Conservation (phyloP, 2,329 filamentous ascomycete genomes). For the Clonostachys byssicola region DNA sequence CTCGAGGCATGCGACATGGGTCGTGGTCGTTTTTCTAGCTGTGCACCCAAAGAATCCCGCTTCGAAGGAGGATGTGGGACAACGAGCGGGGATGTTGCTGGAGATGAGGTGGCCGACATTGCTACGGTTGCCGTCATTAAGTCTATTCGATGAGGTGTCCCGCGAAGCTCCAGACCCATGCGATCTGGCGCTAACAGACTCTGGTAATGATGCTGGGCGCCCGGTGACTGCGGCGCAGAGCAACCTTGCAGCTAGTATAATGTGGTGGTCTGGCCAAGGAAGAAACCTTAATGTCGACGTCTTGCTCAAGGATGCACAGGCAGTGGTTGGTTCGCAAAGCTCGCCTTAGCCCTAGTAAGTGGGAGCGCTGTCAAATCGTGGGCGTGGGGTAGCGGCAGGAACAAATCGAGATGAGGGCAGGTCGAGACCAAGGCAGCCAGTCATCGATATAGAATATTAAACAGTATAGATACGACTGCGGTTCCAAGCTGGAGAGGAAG, state of each 20-base stretch:
- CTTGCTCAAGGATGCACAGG: no score
- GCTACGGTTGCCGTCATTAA: not conserved
- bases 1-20: constrained; percentile 75
- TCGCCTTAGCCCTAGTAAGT: no score
- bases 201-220: no score
- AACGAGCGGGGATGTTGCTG: constrained; percentile 1
- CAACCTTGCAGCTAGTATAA: not conserved
- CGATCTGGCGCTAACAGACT: no score
- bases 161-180: not conserved
- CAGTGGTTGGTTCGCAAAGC: no score
- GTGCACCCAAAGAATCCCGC: not conserved
- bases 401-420: not conserved
- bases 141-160: not conserved
- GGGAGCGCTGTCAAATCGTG: no score
- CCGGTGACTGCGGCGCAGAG: not conserved
- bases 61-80: not conserved
- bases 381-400: no score
- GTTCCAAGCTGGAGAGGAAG: no score
- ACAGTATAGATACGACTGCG: no score
- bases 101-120: constrained; percentile 1
- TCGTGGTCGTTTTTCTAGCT: not conserved
- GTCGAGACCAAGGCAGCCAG: not conserved
- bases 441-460: no score
- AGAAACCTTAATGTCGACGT: not conserved
- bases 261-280: not conserved